phyloP scores from a whole-genome alignment of 306 rosid genomes.

The Rosa chinensis region DNA sequence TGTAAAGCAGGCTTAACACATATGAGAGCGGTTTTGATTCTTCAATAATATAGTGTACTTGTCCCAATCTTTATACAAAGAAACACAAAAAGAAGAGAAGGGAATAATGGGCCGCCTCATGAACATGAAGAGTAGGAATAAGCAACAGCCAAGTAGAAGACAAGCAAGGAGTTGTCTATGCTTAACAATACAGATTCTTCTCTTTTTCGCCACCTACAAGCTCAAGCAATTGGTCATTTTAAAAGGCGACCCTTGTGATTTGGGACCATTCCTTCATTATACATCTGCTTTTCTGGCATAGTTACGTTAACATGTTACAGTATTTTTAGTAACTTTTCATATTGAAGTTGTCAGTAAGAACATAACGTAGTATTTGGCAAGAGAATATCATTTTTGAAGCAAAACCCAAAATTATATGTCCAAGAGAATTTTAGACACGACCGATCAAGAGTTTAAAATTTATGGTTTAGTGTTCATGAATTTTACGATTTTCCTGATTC shows the following conservation, averaged over 20 bases:
- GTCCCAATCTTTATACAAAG: background rate
- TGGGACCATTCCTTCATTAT: background rate
- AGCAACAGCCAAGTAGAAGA: constrained; percentile 2
- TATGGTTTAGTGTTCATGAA: background rate
- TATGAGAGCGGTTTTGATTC: background rate
- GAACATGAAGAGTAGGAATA: background rate
- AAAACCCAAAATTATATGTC: background rate
- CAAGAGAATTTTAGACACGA: background rate
- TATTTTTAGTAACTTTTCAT: background rate
- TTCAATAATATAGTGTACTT: background rate
- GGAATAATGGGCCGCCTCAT: background rate
- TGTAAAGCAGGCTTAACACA: background rate
- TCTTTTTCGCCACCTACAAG: background rate
- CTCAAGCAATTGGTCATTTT: background rate
- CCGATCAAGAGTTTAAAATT: background rate
- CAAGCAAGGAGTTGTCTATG: background rate
- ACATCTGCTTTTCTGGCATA: background rate
- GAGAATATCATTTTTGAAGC: background rate
- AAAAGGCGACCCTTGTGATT: background rate
- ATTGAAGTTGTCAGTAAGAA: background rate
- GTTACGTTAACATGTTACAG: background rate
- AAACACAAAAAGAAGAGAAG: background rate
- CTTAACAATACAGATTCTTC: background rate
- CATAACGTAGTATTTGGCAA: background rate
- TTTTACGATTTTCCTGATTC: background rate